Base-by-base conservation (phyloP, 2,329 filamentous ascomycete species). In the Hypoxylon sp. region DNA sequence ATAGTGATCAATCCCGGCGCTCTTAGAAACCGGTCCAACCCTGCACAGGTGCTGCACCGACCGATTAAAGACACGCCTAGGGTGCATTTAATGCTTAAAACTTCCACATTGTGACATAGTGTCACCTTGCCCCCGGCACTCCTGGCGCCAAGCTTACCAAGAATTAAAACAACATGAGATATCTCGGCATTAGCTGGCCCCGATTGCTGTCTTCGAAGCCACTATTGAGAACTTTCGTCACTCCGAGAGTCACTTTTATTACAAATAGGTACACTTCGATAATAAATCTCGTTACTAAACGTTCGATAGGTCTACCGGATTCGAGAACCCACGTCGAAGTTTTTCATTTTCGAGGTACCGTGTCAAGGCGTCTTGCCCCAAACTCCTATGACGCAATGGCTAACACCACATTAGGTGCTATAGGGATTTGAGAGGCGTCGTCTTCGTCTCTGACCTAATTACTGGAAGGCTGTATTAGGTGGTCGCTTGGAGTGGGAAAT, bases 31-130 rank as follows among this genome's bases (percentile, higher is more conserved):
- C 67, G 57, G 51, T 21, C 10, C 19, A 49, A 23, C 62, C 58
- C 23, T 52, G 36, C 14, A 14, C 63, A 59, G 59, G 64, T 45
- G 32, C n/a, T 45, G n/a, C 5, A 49, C 34, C 13, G 51, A 67
- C 60, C 67, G 67, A 67, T 34, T 69, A 65, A 52, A 55, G 17
- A 48, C 53, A 69, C 63, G 13, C 60, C 57, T 43, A 4, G 36
- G 2, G 51, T 60, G 17, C 41, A n/a, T 25, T 7, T 14, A 38
- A n/a, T 14, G 11, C 17, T 5, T 17, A 0, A 23, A 50, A 3
- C 13, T 17, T 7, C 11, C 3, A 21, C 36, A 17, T 43, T 14
- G 30, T 34, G 14, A 21, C 36, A 17, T 43, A 19, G 30, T 34
- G 14, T 34, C 19, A 13, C 13, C 28, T 30, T 30, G 28, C 28